Evolutionary conservation across 257 asterid species (phyloP).

Genomic region (Capsicum baccatum): DNA sequence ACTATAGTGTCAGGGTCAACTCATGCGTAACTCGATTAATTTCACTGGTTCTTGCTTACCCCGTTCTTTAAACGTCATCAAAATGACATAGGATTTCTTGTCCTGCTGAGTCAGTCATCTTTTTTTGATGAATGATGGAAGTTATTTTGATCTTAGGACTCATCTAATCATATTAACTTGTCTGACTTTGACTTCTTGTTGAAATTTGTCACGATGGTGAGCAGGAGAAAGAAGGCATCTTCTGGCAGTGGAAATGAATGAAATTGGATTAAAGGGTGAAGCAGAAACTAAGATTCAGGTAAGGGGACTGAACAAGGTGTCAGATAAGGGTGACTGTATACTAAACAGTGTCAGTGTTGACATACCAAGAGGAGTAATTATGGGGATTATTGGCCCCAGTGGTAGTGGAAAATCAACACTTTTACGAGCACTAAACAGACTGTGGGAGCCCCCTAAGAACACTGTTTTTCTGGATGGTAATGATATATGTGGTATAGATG

Average conservation of each 20-base stretch:
- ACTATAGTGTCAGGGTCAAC: neutral
- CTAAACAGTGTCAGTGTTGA: conserved; percentile 56
- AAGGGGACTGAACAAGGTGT: conserved; percentile 52
- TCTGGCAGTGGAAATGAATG: conserved; percentile 34
- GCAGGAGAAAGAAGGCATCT: conserved; percentile 45
- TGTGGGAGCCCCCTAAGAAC: conserved; percentile 73
- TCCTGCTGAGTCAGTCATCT: neutral
- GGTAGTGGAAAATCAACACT: conserved; percentile 85
- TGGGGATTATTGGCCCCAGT: conserved; percentile 87
- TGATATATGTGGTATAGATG: conserved; percentile 66
- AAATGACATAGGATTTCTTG: neutral
- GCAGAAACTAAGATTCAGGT: conserved; percentile 56
- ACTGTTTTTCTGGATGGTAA: conserved; percentile 68
- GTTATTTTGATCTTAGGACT: neutral
- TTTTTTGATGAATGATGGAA: neutral
- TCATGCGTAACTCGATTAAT: neutral
- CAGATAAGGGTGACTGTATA: conserved; percentile 54
- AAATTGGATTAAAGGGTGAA: conserved; percentile 21
- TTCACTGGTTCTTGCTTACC: too few relatives aligned
- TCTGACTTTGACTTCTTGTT: neutral
- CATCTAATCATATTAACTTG: neutral
- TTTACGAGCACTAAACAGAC: conserved; percentile 68
- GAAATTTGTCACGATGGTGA: neutral
- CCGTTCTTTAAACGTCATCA: neutral
- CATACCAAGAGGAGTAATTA: conserved; percentile 62